Evolutionary conservation across 2,329 filamentous ascomycete genomes (phyloP), one percentile per base, ranked within the genome.

Genomic region (Phialemoniopsis sp.): DNA sequence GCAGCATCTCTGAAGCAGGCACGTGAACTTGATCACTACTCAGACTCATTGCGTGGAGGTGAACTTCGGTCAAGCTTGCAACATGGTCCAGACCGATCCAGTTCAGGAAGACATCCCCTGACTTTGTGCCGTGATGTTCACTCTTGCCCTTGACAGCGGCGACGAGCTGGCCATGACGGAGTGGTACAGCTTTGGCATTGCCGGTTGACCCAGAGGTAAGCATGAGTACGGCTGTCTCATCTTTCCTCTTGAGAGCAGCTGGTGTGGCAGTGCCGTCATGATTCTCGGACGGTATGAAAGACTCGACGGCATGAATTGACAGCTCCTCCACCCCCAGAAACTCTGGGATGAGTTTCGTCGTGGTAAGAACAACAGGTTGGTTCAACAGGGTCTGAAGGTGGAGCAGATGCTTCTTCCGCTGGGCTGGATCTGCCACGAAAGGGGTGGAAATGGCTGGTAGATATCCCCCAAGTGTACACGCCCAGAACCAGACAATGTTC

Each of bases 21-120:
- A 73, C 58, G 39, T 75, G 71, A 10, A 78, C 47, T 46, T 78
- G 72, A 33, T 64, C 54, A 1, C 56, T 54, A 7, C 60, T 60
- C 3, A 62, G 44, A 19, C 43, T 56, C 34, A 76, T 48, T 2
- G 74, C 70, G 13, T 66, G 65, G 1, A 80, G 49, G 46, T 80
- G 76, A 13, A 72, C 66, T 37, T 80, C 70, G 2, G 62, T 56
- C 4, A 81, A 53, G 42, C 56, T 66, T 0, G 68, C 76, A 9
- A 77, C 72, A 41, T 80, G 76, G 43, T 80, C 74, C 8, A 78
- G 53, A 1, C 62, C 62, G 13, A 74, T 64, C 71, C 71, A 76
- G 43, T 67, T 71, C 4, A 76, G 48, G 29, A 69, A 64, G 8
- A 58, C 45, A 8, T 57, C 54, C 3, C 56, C 54, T 8, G 58